These are phyloP conservation scores for Astrephomene gubernaculifera DNA, from an alignment of 139 green algal species.

Conservation along the genomic window DNA sequence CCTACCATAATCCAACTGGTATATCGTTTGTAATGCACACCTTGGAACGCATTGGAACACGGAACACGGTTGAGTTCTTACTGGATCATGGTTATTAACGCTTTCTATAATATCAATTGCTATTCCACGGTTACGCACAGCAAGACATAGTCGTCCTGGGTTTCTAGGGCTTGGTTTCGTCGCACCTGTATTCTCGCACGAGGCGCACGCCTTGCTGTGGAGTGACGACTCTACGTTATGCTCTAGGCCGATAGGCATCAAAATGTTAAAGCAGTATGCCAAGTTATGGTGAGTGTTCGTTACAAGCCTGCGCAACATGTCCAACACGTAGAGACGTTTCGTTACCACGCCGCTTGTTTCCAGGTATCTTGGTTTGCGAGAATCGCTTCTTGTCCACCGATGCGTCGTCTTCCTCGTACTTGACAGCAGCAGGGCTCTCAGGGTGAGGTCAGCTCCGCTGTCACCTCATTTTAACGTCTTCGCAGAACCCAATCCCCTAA, in stretches of 20 bases:
- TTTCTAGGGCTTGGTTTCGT: too few species aligned
- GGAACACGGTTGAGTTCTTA: neutral
- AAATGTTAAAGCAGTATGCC: constrained; percentile 12
- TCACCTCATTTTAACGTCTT: too few species aligned
- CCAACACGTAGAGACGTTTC: neutral
- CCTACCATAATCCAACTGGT: neutral
- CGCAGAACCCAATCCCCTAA: too few species aligned
- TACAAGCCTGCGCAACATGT: neutral
- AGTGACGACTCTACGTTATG: too few species aligned
- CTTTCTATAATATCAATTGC: too few species aligned
- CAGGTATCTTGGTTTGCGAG: constrained; percentile 44
- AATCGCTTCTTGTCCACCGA: constrained; percentile 44
- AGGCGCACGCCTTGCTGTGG: too few species aligned
- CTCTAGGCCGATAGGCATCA: neutral
- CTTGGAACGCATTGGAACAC: too few species aligned
- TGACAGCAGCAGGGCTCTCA: constrained; percentile 24
- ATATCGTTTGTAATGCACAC: neutral
- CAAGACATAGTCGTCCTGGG: too few species aligned
- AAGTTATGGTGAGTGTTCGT: neutral
- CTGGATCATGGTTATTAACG: neutral
- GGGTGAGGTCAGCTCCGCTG: constrained; percentile 28
- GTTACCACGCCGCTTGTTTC: too few species aligned
- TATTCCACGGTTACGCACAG: too few species aligned
- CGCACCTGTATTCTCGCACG: too few species aligned
- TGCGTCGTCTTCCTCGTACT: constrained; percentile 50